These are phyloP conservation scores for Yamadazyma conglobata DNA, from an alignment of 1,139 yeast genomes.

Conservation along the genomic window DNA sequence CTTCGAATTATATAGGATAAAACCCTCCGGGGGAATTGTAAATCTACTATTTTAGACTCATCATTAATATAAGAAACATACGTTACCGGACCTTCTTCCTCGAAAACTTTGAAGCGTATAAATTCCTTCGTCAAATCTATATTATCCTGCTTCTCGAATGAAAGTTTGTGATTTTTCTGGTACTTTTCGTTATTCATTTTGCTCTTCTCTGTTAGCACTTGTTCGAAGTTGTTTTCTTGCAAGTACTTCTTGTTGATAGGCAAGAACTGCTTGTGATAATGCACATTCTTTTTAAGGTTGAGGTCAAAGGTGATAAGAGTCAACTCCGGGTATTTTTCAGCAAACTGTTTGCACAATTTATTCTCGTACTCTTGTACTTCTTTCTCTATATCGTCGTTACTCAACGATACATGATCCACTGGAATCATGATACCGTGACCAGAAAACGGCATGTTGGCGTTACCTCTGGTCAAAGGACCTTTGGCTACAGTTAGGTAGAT, in stretches of 20 bases:
- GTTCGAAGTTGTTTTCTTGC: constrained; percentile 25
- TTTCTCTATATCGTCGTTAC: constrained; percentile 19
- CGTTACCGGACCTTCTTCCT: constrained; percentile 13
- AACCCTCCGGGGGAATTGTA: constrained; percentile 78
- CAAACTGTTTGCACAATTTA: constrained; percentile 46
- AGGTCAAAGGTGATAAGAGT: constrained; percentile 61
- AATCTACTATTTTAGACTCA: constrained; percentile 42
- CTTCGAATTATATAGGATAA: constrained; percentile 56
- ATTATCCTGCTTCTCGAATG: constrained; percentile 33
- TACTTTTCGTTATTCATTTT: constrained; percentile 49
- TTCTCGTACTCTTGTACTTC: constrained; percentile 39
- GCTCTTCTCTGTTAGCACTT: constrained; percentile 36
- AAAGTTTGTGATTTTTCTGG: constrained; percentile 38
- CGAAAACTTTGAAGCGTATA: constrained; percentile 36
- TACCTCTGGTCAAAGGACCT: constrained; percentile 71
- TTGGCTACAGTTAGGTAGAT: constrained; percentile 77
- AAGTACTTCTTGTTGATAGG: constrained; percentile 51
- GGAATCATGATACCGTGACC: constrained; percentile 89
- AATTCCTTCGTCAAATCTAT: constrained; percentile 30
- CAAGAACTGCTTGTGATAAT: constrained; percentile 60
- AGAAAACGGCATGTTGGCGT: constrained; percentile 48
- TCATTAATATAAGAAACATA: constrained; percentile 26
- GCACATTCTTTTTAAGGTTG: constrained; percentile 54
- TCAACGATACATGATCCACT: constrained; percentile 63
- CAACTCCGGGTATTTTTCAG: constrained; percentile 26